Base-by-base conservation (phyloP, 164 flowering plant genomes). In the Cinnamomum micranthum region DNA sequence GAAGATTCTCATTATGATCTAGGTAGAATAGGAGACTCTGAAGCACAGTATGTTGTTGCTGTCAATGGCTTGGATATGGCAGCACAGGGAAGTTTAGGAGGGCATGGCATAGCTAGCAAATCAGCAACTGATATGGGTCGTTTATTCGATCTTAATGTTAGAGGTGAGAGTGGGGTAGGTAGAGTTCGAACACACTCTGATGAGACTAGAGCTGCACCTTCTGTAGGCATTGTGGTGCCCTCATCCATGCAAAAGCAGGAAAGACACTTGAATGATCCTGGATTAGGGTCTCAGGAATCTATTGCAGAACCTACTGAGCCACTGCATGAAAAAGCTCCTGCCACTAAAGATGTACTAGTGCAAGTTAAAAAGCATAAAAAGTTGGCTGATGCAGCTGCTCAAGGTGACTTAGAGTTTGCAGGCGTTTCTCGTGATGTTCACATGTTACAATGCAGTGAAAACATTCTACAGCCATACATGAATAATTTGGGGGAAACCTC, bases 11-110 rank as follows among this genome's bases (percentile, higher is more conserved):
- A 89, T 72, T 80, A 81, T 74, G 84, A 85, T 75, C 68, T 88
- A 50, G 88, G 82, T 23, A 85, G 83, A 68, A 71, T 63, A 17
- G 89, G 84, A 68, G 88, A 84, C 78, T 86, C 97, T 71, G 98
- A 92, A 77, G 50, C 87, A 66, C 92, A 88, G 27, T 94, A 89
- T 83, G 89, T 94, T 50, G 91, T 91, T 80, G 97, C 98, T 81
- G 90, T 94, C 4, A 94, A 94, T 86, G 88, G 98, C 17, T 82
- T 94, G 88, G 98, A 91, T 76, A 33, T 83, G 10, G 92, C 86
- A 55, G 84, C 89, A 58, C 85, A 84, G 74, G 83, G 71, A 64
- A 87, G 80, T 76, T 88, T 93, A 60, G 74, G 74, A 73, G 78
- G 76, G 59, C 75, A 65, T 76, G 84, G 71, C 15, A 24, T 88